phyloP scores from a whole-genome alignment of 164 flowering plant species.

The Magnolia sinica region DNA sequence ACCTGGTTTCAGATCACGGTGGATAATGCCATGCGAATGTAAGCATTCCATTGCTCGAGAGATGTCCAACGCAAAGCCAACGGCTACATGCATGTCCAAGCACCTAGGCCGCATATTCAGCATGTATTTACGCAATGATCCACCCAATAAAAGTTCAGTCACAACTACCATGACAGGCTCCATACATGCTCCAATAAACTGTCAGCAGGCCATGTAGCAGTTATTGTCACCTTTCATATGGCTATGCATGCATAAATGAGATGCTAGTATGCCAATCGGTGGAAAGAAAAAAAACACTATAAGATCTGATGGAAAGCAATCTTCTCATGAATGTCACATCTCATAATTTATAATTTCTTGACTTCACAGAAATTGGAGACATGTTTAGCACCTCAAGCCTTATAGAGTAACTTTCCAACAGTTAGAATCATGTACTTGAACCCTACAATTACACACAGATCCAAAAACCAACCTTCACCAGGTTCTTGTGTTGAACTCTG shows the following conservation, averaged over 20 bases:
- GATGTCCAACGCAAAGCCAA: conserved; percentile 47
- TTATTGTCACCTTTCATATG: too few relatives aligned
- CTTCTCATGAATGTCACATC: too few relatives aligned
- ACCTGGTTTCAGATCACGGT: conserved; percentile 28
- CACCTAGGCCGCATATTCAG: conserved; percentile 65
- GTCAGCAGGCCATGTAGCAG: conserved; percentile 11
- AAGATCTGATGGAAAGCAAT: too few relatives aligned
- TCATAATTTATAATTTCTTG: too few relatives aligned
- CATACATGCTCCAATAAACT: conserved; percentile 92
- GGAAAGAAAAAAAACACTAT: too few relatives aligned
- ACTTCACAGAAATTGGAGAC: too few relatives aligned
- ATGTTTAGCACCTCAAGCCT: too few relatives aligned
- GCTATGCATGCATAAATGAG: too few relatives aligned
- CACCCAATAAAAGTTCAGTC: conserved; percentile 84
- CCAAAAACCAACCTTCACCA: conserved; percentile 67
- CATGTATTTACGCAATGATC: conserved; percentile 78
- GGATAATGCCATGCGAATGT: too few relatives aligned
- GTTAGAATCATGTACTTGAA: neutral
- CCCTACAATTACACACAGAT: neutral
- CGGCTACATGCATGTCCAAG: conserved; percentile 60
- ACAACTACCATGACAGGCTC: conserved; percentile 88
- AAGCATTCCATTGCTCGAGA: too few relatives aligned
- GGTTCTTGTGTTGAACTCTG: conserved; percentile 87
- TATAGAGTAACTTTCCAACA: too few relatives aligned
- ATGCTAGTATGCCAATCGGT: too few relatives aligned